phyloP scores from a whole-genome alignment of 345 rosid genomes.

The Crucihimalaya himalaica region DNA sequence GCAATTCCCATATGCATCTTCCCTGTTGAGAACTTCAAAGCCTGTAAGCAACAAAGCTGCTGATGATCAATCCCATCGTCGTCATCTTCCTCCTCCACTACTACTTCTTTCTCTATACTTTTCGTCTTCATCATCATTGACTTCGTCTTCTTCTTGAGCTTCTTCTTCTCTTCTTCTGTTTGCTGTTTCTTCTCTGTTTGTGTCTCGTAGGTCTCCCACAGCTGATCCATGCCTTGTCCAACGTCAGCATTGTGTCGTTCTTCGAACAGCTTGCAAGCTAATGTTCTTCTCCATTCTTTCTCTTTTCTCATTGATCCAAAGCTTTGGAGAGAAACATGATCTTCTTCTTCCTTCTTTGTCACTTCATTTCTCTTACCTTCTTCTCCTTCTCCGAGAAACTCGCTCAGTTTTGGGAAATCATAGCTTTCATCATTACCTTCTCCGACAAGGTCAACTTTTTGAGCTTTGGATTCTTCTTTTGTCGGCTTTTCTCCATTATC shows the following conservation, averaged over 20 bases:
- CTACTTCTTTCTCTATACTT: slow-evolving; percentile 27
- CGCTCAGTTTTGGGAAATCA: slow-evolving; percentile 37
- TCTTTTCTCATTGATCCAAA: slow-evolving; percentile 85
- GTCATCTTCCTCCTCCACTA: slow-evolving; percentile 47
- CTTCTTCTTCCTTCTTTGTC: slow-evolving; percentile 19
- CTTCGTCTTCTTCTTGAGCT: slow-evolving; percentile 44
- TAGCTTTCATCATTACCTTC: slow-evolving; percentile 30
- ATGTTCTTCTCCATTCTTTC: slow-evolving; percentile 94
- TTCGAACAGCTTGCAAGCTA: slow-evolving; percentile 91
- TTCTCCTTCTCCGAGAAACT: slow-evolving; percentile 32
- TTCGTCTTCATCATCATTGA: slow-evolving; percentile 20
- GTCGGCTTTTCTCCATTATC: slow-evolving; percentile 48
- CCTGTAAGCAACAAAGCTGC: slow-evolving; percentile 81
- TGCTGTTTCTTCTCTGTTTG: slow-evolving; percentile 37
- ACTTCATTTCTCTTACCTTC: slow-evolving; percentile 30
- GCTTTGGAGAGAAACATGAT: slow-evolving; percentile 44
- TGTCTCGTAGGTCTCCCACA: slow-evolving; percentile 90
- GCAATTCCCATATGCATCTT: slow-evolving; percentile 93
- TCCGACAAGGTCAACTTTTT: slow-evolving; percentile 31
- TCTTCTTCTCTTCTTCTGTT: slow-evolving; percentile 23
- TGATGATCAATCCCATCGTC: slow-evolving; percentile 62
- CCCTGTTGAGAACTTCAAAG: slow-evolving; percentile 82
- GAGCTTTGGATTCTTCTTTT: slow-evolving; percentile 59
- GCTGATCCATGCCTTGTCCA: slow-evolving; percentile 81
- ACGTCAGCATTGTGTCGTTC: slow-evolving; percentile 64